A percentile compares a stretch with the other conserved stretches of the same genome.
phyloP scores from a whole-genome alignment of 1,284 basidiomycete species.

The Malassezia yamatoensis region DNA sequence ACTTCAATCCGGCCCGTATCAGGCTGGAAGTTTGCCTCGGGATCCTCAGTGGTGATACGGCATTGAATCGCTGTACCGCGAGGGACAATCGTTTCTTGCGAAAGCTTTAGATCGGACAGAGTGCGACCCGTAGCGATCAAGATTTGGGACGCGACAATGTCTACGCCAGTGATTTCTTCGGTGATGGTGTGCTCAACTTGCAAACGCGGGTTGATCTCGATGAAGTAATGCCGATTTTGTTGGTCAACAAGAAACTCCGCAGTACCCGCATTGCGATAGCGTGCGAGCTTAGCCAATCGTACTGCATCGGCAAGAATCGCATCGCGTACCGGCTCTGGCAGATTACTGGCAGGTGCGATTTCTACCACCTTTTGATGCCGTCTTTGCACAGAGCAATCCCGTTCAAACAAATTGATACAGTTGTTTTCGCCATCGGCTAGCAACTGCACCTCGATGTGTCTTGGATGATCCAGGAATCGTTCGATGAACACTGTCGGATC shows the following conservation, averaged over 20 bases:
- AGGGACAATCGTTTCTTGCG: slow-evolving; percentile 91
- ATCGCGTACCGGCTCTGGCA: slow-evolving; percentile 79
- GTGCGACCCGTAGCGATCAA: slow-evolving; percentile 96
- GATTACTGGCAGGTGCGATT: slow-evolving; percentile 88
- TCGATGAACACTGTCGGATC: slow-evolving; percentile 98
- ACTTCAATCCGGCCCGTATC: slow-evolving; percentile 99
- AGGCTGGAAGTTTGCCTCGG: slow-evolving; percentile 81
- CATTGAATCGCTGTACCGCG: slow-evolving; percentile 97
- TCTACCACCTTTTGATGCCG: slow-evolving; percentile 99
- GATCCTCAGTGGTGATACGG: slow-evolving; percentile 98
- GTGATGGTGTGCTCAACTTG: slow-evolving; percentile 56
- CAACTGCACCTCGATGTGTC: slow-evolving; percentile 94
- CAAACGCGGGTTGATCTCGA: slow-evolving; percentile 59
- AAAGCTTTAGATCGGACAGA: slow-evolving; percentile 84
- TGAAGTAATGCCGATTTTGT: slow-evolving; percentile 91
- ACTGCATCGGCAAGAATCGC: slow-evolving; percentile 83
- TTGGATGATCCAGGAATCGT: slow-evolving; percentile 79
- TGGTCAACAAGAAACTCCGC: slow-evolving; percentile 86
- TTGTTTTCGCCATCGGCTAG: slow-evolving; percentile 83
- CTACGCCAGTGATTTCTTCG: slow-evolving; percentile 98
- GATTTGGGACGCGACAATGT: slow-evolving; percentile 96
- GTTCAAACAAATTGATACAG: slow-evolving; percentile 91
- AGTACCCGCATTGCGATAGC: slow-evolving; percentile 91
- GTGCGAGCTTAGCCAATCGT: slow-evolving; percentile 80
- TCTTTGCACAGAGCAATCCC: slow-evolving; percentile 95